Evolutionary conservation across 2,329 filamentous ascomycete species (phyloP).

Genomic region (Periglandula ipomoeae): DNA sequence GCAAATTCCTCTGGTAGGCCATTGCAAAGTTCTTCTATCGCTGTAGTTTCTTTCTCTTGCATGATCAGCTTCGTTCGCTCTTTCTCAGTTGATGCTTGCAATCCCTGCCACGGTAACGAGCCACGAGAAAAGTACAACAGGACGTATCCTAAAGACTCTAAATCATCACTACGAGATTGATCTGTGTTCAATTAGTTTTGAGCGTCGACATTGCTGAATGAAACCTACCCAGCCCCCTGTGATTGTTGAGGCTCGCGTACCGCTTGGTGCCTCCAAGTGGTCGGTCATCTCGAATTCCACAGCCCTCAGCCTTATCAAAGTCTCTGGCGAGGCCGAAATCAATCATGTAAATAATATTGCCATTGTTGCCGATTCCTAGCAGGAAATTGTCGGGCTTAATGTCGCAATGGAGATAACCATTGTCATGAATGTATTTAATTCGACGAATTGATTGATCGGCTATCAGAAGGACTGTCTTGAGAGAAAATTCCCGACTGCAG

Average conservation of each 20-base stretch:
- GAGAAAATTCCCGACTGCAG: slow-evolving; percentile 97
- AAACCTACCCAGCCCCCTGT: slow-evolving; percentile 1
- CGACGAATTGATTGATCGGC: slow-evolving; percentile 97
- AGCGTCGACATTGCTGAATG: not conserved
- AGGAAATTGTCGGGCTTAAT: slow-evolving; percentile 99
- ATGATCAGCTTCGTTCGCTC: slow-evolving; percentile 42
- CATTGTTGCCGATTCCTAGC: slow-evolving; percentile 97
- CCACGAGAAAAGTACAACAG: not conserved
- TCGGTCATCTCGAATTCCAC: not conserved
- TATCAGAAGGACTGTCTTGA: slow-evolving; percentile 94
- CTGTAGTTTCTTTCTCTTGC: slow-evolving; percentile 33
- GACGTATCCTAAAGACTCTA: slow-evolving; percentile 3
- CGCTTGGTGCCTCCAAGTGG: not conserved
- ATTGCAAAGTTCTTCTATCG: slow-evolving; percentile 62
- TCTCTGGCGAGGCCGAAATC: slow-evolving; percentile 79
- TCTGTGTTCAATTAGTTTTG: not conserved
- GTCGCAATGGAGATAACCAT: slow-evolving; percentile 98
- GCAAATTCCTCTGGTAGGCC: slow-evolving; percentile 68
- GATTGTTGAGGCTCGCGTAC: slow-evolving; percentile 4
- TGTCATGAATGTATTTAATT: slow-evolving; percentile 99
- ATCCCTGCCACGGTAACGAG: not conserved
- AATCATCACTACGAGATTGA: not conserved
- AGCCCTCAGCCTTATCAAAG: not conserved
- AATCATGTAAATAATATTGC: slow-evolving; percentile 98
- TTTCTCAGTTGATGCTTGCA: slow-evolving; percentile 35